Conservation (phyloP, 2,329 filamentous ascomycete species). For the Sarocladium brachiariae region DNA sequence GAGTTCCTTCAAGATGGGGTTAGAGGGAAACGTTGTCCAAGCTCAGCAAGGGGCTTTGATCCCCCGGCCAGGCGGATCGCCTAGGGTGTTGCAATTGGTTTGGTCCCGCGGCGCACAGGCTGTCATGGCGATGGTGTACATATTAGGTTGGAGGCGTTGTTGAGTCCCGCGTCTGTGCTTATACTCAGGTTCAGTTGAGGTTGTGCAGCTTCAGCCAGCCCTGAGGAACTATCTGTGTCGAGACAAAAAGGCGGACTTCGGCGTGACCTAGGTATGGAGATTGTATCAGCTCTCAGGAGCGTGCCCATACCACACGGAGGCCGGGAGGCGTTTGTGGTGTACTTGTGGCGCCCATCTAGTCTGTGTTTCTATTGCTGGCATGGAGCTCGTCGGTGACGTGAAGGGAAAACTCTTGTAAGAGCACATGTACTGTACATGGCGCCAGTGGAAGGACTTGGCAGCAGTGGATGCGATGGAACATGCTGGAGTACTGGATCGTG, state of each 20-base stretch:
- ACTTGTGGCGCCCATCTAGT: not conserved
- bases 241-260: not conserved
- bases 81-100: not conserved
- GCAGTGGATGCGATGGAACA: no score
- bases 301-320: not conserved
- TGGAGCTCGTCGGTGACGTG: not conserved
- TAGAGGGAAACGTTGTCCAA: not conserved
- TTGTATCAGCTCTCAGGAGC: not conserved
- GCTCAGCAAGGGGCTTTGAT: not conserved
- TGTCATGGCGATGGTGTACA: not conserved
- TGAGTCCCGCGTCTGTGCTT: not conserved
- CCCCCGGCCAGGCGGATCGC: not conserved
- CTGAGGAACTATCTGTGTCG: not conserved
- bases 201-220: not conserved
- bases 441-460: no score
- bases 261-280: no score
- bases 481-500: no score
- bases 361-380: not conserved
- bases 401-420: not conserved
- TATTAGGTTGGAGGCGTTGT: not conserved
- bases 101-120: not conserved
- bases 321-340: not conserved
- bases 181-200: constrained; percentile 3
- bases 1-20: not conserved
- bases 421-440: not conserved